A percentile compares a stretch with the other conserved stretches of the same genome.
Conservation (phyloP, 1,284 basidiomycete species). For the Ganoderma lingzhi region DNA sequence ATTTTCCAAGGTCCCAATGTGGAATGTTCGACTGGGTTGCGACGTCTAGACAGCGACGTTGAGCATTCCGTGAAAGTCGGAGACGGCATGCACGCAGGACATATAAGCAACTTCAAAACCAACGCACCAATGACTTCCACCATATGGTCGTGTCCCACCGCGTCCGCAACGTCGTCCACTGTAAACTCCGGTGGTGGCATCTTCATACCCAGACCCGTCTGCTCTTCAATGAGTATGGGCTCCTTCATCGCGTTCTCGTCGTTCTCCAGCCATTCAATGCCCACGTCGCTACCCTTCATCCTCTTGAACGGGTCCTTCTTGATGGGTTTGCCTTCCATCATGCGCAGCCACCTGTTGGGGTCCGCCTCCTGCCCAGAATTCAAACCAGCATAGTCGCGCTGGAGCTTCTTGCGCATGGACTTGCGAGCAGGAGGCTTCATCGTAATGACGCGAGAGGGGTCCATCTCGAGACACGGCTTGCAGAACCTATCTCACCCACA, state of each 20-base stretch:
- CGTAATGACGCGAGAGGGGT: constrained; percentile 71
- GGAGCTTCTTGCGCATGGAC: constrained; percentile 74
- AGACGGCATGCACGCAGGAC: constrained; percentile 14
- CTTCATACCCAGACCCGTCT: constrained; percentile 85
- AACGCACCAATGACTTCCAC: constrained; percentile 88
- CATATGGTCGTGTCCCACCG: constrained; percentile 80
- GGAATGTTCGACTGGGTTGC: constrained; percentile 82
- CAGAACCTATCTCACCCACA: constrained; percentile 67
- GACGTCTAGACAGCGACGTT: constrained; percentile 63
- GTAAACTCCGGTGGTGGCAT: constrained; percentile 78
- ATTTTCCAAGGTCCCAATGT: constrained; percentile 90
- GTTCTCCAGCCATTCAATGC: constrained; percentile 73
- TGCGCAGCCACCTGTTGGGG: constrained; percentile 69
- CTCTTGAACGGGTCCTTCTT: constrained; percentile 68
- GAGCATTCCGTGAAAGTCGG: constrained; percentile 12
- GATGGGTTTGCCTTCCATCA: constrained; percentile 72
- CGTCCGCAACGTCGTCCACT: constrained; percentile 81
- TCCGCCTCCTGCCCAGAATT: constrained; percentile 64
- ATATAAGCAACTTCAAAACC: not conserved
- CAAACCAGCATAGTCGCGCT: constrained; percentile 80
- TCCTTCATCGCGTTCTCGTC: constrained; percentile 78
- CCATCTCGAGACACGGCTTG: constrained; percentile 62
- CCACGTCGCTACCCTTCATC: constrained; percentile 72
- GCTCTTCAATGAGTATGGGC: constrained; percentile 77
- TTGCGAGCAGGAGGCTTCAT: constrained; percentile 80